phyloP scores from a whole-genome alignment of 2,329 filamentous ascomycete genomes.

The Hypoxylon sp. region DNA sequence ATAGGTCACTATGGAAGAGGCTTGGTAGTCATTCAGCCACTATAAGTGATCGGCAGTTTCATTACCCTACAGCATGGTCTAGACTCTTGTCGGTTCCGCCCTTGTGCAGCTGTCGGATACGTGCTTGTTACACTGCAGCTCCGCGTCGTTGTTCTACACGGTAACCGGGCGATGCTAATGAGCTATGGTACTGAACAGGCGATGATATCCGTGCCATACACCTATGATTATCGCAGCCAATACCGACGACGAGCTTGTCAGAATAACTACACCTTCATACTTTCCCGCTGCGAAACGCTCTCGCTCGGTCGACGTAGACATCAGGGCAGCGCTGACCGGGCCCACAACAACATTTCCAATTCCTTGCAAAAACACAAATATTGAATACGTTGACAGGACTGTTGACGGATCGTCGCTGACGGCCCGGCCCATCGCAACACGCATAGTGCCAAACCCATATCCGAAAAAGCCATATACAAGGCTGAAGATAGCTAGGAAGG shows the following conservation, averaged over 20 bases:
- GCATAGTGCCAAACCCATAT: conserved; percentile 20
- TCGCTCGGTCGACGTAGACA: conserved; percentile 10
- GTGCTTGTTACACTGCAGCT: conserved; percentile 7
- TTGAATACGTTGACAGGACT: conserved; percentile 17
- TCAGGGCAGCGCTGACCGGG: conserved; percentile 16
- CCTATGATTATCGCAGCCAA: conserved; percentile 20
- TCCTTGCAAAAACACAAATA: conserved; percentile 21
- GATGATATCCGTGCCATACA: conserved; percentile 19
- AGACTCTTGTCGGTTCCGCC: conserved; percentile 8
- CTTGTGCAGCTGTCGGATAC: conserved; percentile 6
- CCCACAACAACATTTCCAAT: conserved; percentile 18
- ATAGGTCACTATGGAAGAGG: not conserved
- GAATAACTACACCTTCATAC: conserved; percentile 19
- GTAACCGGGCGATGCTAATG: conserved; percentile 6
- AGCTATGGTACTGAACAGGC: conserved; percentile 11
- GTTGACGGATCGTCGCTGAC: conserved; percentile 23
- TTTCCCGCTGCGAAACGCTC: conserved; percentile 12
- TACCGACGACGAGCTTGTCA: conserved; percentile 19
- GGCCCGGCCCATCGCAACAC: conserved; percentile 22
- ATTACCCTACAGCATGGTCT: conserved; percentile 13
- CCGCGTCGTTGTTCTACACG: not conserved
- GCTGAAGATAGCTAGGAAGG: conserved; percentile 12
- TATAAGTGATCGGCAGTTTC: conserved; percentile 17
- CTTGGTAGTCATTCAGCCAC: conserved; percentile 5
- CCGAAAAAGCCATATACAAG: conserved; percentile 28